Evolutionary conservation across 2,329 filamentous ascomycete species (phyloP).

Genomic region (Beauveria medogensis): DNA sequence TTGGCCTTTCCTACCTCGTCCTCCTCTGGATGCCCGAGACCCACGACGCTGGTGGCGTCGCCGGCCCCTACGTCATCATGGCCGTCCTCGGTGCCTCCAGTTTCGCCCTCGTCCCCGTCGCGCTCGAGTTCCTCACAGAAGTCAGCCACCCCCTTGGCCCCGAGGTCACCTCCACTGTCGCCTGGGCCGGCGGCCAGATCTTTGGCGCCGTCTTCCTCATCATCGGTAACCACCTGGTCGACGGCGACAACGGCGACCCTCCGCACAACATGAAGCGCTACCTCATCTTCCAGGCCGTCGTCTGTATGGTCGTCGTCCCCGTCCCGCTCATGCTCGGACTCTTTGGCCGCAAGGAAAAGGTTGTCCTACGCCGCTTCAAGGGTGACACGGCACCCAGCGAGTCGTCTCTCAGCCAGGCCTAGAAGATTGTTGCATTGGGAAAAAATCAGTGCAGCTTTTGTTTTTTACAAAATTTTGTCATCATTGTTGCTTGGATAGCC

Average conservation of each 20-base stretch:
- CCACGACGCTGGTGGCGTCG: constrained; percentile 51
- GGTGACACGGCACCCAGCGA: constrained; percentile 29
- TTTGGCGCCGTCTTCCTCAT: constrained; percentile 80
- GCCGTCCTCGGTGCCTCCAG: constrained; percentile 69
- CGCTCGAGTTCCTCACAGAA: constrained; percentile 80
- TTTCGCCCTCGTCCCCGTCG: constrained; percentile 76
- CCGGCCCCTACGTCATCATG: constrained; percentile 66
- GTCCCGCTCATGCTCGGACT: constrained; percentile 61
- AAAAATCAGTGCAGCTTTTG: neutral
- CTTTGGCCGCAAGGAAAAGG: constrained; percentile 52
- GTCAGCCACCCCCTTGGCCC: constrained; percentile 80
- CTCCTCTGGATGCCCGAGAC: constrained; percentile 71
- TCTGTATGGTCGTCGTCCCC: constrained; percentile 58
- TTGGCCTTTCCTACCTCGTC: constrained; percentile 63
- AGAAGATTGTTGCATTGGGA: neutral
- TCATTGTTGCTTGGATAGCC: neutral
- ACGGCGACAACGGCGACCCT: constrained; percentile 42
- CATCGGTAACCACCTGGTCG: constrained; percentile 66
- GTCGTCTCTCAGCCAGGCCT: neutral
- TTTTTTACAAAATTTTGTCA: neutral
- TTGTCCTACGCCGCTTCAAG: constrained; percentile 41
- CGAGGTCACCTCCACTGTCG: constrained; percentile 74
- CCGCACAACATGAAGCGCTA: constrained; percentile 66
- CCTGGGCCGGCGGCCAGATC: constrained; percentile 81
- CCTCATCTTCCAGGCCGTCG: constrained; percentile 69